A percentile compares a stretch with the other conserved stretches of the same genome.
Evolutionary conservation across 2,329 filamentous ascomycete species (phyloP).

Genomic region (Tolypocladium sp.): DNA sequence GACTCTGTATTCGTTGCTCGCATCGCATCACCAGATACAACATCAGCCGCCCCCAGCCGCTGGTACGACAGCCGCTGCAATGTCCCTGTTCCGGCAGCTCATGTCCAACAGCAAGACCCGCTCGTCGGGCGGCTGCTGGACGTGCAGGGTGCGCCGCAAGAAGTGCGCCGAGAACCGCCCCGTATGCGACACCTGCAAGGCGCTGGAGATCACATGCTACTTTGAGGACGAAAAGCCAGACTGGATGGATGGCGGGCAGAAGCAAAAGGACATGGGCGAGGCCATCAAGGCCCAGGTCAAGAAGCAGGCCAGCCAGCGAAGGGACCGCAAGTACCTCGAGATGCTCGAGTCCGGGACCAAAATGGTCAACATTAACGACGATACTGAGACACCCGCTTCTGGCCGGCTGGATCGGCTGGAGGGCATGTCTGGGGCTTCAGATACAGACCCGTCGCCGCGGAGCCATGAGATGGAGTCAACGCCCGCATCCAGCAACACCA

Average conservation of each 20-base stretch:
- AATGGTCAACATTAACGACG: conserved; percentile 12
- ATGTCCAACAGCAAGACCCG: conserved; percentile 18
- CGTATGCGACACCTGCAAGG: conserved; percentile 38
- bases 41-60: not conserved
- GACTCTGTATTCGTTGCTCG: not conserved
- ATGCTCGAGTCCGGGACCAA: conserved; percentile 26
- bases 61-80: conserved; percentile 1
- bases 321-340: conserved; percentile 39
- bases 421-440: conserved; percentile 14
- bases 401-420: conserved; percentile 1
- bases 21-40: not conserved
- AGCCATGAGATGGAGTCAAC: conserved; percentile 14
- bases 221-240: conserved; percentile 42
- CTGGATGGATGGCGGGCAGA: conserved; percentile 46
- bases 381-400: conserved; percentile 5
- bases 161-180: conserved; percentile 49
- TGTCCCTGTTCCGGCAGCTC: conserved; percentile 12
- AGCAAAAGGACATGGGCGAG: conserved; percentile 41
- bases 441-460: conserved; percentile 14
- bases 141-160: conserved; percentile 51
- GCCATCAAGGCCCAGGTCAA: conserved; percentile 49
- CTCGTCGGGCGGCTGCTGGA: conserved; percentile 47
- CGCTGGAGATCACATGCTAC: conserved; percentile 47
- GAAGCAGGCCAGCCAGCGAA: conserved; percentile 37
- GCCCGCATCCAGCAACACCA: conserved; percentile 20